Evolutionary conservation across 345 rosid genomes (phyloP).

Genomic region (Eucalyptus shirleyi): DNA sequence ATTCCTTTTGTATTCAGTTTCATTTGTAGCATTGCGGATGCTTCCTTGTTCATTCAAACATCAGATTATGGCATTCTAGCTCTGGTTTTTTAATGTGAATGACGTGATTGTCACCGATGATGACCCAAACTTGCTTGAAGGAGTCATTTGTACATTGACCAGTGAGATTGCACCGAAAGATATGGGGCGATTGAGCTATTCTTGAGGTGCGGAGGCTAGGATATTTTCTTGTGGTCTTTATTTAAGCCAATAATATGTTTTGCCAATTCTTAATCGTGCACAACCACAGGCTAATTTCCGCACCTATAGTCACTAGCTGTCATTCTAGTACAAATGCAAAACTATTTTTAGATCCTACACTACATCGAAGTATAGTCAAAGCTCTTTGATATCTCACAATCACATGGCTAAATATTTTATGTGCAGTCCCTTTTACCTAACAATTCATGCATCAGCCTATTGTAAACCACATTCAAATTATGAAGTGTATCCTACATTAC

Average conservation of each 20-base stretch:
- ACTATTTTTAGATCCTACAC: background rate
- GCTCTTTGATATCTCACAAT: background rate
- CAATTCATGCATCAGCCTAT: background rate
- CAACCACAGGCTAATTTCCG: accelerated
- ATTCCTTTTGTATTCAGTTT: background rate
- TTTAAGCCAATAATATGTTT: background rate
- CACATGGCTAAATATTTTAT: background rate
- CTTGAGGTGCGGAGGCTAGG: background rate
- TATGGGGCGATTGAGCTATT: no score
- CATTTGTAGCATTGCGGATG: background rate
- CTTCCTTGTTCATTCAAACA: background rate
- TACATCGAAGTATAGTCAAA: accelerated
- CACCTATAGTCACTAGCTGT: background rate
- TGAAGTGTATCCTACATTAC: background rate
- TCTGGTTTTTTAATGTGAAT: background rate
- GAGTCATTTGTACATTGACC: no score
- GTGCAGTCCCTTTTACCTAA: background rate
- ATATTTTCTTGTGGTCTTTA: background rate
- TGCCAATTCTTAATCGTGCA: background rate
- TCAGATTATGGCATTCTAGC: background rate
- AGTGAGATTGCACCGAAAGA: no score
- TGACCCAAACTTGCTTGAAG: no score
- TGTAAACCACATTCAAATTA: background rate
- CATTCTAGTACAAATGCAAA: background rate
- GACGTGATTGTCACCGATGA: background rate